phyloP scores from a whole-genome alignment of 2,329 filamentous ascomycete species.

The Trichoderma brevicompactum region DNA sequence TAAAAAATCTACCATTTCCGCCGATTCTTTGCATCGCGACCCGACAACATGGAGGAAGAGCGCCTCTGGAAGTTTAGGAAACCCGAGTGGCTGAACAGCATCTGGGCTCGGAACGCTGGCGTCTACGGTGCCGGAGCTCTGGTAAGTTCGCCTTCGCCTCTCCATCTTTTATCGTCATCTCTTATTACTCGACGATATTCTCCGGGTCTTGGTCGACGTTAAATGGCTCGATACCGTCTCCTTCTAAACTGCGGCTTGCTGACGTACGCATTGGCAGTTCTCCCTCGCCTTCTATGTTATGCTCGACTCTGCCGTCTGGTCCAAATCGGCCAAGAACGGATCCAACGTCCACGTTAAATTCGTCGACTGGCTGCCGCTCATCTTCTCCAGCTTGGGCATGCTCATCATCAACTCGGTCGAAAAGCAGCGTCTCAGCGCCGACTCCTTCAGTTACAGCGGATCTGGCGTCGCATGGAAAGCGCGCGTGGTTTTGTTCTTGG shows the following conservation, averaged over 20 bases:
- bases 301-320: constrained; percentile 70
- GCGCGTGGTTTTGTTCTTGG: constrained; percentile 68
- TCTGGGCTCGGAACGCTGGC: constrained; percentile 65
- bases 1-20: no score
- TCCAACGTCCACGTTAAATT: constrained; percentile 66
- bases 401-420: constrained; percentile 73
- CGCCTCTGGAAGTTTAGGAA: constrained; percentile 69
- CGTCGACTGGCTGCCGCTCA: constrained; percentile 71
- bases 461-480: constrained; percentile 71
- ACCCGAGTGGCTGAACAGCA: constrained; percentile 70
- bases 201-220: background rate
- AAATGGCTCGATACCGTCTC: background rate
- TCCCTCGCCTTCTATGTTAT: constrained; percentile 71
- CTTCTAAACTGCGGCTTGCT: background rate
- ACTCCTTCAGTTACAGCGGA: constrained; percentile 66
- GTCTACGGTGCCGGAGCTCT: constrained; percentile 66
- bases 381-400: constrained; percentile 70
- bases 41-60: constrained; percentile 61
- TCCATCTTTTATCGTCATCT: no score
- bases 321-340: constrained; percentile 62
- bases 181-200: background rate
- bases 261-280: constrained; percentile 51
- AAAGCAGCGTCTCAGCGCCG: constrained; percentile 66
- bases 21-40: constrained; percentile 9
- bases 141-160: constrained; percentile 49